These are phyloP conservation scores for Corynascus novoguineensis DNA, from an alignment of 495 filamentous ascomycete genomes.

Conservation along the genomic window DNA sequence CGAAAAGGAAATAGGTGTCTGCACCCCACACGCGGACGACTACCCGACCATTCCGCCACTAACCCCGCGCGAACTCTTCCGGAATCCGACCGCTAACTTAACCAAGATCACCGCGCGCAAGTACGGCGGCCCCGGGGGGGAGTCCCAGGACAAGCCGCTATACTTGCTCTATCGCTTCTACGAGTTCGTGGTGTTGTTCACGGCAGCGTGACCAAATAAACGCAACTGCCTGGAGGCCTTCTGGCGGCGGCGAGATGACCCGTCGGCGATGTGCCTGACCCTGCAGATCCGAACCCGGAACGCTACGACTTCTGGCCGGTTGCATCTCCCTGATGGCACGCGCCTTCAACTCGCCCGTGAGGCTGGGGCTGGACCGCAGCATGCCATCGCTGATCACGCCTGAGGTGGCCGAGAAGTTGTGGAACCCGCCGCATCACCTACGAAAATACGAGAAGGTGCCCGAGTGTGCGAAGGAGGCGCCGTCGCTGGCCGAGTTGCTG, in stretches of 20 bases:
- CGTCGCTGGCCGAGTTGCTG: not conserved
- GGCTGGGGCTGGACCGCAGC: not conserved
- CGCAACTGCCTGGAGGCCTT: slow-evolving; percentile 3
- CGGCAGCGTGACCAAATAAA: not conserved
- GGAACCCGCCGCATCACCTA: not conserved
- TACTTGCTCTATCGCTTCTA: slow-evolving; percentile 2
- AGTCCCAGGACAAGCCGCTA: slow-evolving; percentile 3
- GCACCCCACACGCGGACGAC: not conserved
- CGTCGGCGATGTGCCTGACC: not conserved
- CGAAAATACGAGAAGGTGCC: slow-evolving; percentile 3
- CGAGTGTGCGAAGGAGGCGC: not conserved
- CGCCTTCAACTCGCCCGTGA: slow-evolving; percentile 9
- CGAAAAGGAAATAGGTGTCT: not conserved
- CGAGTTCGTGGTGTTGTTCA: slow-evolving; percentile 3
- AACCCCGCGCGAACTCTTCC: not conserved
- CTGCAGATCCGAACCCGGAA: not conserved
- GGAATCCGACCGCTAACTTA: not conserved
- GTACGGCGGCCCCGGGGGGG: not conserved
- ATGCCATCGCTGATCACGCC: not conserved
- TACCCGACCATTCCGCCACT: not conserved
- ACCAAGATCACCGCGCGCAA: slow-evolving; percentile 3
- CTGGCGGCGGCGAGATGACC: not conserved
- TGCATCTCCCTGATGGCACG: not conserved
- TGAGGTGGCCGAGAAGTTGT: not conserved
- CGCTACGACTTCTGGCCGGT: not conserved